Conservation (phyloP, 1,284 basidiomycete genomes). For the Melampsora abietis-canadensis region DNA sequence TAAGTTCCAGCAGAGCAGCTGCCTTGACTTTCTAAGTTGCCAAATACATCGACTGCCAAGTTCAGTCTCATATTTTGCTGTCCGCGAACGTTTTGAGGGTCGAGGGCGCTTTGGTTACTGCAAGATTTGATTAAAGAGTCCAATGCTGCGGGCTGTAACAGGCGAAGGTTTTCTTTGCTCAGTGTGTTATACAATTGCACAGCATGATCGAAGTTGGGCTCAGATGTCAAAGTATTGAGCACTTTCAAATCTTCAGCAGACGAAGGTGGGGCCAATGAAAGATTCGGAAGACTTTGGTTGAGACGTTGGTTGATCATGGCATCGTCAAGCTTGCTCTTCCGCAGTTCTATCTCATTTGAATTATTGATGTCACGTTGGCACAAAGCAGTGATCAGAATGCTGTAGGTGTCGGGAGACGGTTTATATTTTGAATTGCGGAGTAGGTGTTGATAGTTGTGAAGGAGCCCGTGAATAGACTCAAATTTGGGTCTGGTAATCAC, state of each 20-base stretch:
- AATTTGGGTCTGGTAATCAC: conserved; percentile 25
- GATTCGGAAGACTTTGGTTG: conserved; percentile 34
- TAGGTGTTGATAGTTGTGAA: conserved; percentile 26
- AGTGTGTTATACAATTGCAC: conserved; percentile 20
- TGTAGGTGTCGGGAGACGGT: conserved; percentile 35
- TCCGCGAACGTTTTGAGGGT: background rate
- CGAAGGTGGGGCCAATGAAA: conserved; percentile 19
- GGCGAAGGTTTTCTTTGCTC: conserved; percentile 11
- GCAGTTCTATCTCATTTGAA: conserved; percentile 15
- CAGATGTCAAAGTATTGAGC: conserved; percentile 4
- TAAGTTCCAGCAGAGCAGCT: conserved; percentile 24
- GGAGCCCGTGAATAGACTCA: conserved; percentile 29
- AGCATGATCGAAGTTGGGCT: conserved; percentile 33
- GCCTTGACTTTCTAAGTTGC: conserved; percentile 22
- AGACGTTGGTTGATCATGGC: conserved; percentile 33
- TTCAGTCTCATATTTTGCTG: conserved; percentile 8
- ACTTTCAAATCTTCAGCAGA: conserved; percentile 22
- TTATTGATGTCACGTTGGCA: conserved; percentile 34
- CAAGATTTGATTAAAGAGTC: conserved; percentile 24
- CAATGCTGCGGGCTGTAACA: conserved; percentile 31
- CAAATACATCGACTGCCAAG: conserved; percentile 31
- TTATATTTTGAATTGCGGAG: conserved; percentile 24
- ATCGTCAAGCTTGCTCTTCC: conserved; percentile 19
- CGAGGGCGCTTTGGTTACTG: conserved; percentile 16
- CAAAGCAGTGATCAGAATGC: conserved; percentile 36